These are phyloP conservation scores for Remersonia thermophila DNA, from an alignment of 2,329 filamentous ascomycete genomes.

Conservation along the genomic window DNA sequence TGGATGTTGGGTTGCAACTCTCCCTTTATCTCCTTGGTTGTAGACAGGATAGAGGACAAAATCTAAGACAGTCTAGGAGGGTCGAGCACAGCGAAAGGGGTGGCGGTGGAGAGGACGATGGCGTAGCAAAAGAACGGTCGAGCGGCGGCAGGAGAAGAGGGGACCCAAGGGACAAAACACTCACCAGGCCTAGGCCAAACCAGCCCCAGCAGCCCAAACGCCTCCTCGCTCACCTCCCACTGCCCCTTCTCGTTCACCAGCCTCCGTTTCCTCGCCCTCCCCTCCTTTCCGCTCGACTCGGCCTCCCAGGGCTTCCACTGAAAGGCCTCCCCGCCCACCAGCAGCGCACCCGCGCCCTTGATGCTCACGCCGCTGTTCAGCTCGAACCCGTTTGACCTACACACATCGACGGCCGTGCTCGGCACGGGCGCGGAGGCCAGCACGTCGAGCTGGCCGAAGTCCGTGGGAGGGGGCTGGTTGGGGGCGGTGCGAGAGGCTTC, in stretches of 20 bases:
- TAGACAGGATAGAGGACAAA: slow-evolving; percentile 1
- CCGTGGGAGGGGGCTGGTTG: slow-evolving; percentile 31
- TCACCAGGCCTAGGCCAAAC: slow-evolving; percentile 82
- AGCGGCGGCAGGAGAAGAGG: background rate
- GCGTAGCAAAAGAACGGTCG: too few relatives aligned
- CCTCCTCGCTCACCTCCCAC: slow-evolving; percentile 59
- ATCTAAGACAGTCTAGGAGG: too few relatives aligned
- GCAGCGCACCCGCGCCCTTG: slow-evolving; percentile 54
- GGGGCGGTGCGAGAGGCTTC: too few relatives aligned
- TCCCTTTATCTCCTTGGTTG: background rate
- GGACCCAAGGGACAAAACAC: slow-evolving; percentile 19
- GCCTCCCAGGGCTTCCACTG: slow-evolving; percentile 68
- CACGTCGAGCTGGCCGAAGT: slow-evolving; percentile 69
- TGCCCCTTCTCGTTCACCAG: slow-evolving; percentile 68
- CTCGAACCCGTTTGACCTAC: slow-evolving; percentile 71
- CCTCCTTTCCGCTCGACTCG: background rate
- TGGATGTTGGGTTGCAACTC: too few relatives aligned
- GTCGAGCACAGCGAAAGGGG: too few relatives aligned
- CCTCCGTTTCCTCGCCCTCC: slow-evolving; percentile 21
- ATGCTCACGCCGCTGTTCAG: slow-evolving; percentile 71
- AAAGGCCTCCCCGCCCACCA: slow-evolving; percentile 82
- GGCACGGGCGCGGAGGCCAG: slow-evolving; percentile 63
- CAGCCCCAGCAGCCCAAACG: slow-evolving; percentile 63
- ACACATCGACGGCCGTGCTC: slow-evolving; percentile 72
- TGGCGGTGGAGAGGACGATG: too few relatives aligned